Evolutionary conservation across 495 filamentous ascomycete species (phyloP).

Genomic region (Penicillium steckii): DNA sequence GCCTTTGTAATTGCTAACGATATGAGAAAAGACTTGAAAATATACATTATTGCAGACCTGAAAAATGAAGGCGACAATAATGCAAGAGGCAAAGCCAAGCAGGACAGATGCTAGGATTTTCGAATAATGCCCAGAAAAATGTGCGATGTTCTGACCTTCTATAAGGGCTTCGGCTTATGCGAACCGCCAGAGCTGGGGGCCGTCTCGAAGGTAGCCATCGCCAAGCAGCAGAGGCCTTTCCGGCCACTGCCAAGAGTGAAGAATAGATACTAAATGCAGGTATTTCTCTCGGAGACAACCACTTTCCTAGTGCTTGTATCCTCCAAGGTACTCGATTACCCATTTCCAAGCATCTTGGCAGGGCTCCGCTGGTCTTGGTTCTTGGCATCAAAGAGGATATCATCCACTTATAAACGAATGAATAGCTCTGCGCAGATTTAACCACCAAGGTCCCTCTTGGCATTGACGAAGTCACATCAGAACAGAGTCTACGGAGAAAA

Average conservation of each 20-base stretch:
- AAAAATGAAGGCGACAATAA: background rate
- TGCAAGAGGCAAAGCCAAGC: background rate
- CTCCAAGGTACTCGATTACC: slow-evolving; percentile 23
- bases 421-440: background rate
- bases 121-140: background rate
- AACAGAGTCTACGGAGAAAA: no score
- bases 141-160: background rate
- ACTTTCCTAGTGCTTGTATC: slow-evolving; percentile 1
- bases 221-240: slow-evolving; percentile 12
- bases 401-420: background rate
- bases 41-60: background rate
- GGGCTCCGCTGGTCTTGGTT: background rate
- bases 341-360: slow-evolving; percentile 13
- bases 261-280: background rate
- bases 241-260: slow-evolving; percentile 10
- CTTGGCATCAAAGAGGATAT: background rate
- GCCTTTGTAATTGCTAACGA: slow-evolving; percentile 6
- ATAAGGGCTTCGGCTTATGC: background rate
- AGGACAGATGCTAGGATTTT: background rate
- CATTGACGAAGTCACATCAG: no score
- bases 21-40: slow-evolving; percentile 12
- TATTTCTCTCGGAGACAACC: background rate
- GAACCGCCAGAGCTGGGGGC: background rate
- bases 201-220: slow-evolving; percentile 11
- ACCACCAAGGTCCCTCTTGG: background rate